Evolutionary conservation across 2,329 filamentous ascomycete species (phyloP).

Genomic region (Piedraia hortae): DNA sequence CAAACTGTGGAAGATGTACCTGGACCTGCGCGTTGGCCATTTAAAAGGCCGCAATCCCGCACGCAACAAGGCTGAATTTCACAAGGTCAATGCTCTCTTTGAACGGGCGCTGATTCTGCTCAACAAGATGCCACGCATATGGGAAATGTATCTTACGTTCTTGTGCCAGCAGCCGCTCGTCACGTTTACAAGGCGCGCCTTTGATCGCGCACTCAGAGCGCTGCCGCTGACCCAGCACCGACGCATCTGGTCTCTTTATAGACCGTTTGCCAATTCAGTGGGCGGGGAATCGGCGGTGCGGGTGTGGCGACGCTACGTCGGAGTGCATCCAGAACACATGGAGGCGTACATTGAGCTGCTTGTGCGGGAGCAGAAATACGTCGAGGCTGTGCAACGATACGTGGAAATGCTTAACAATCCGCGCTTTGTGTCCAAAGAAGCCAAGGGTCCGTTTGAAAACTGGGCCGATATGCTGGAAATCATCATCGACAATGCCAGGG

Average conservation of each 20-base stretch:
- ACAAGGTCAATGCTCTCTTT: slow-evolving; percentile 85
- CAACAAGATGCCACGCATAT: slow-evolving; percentile 96
- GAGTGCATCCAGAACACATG: slow-evolving; percentile 80
- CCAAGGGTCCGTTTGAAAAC: slow-evolving; percentile 83
- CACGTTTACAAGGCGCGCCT: slow-evolving; percentile 59
- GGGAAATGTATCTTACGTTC: slow-evolving; percentile 91
- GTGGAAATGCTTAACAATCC: slow-evolving; percentile 80
- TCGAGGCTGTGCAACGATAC: slow-evolving; percentile 72
- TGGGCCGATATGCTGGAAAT: slow-evolving; percentile 97
- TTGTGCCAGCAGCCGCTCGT: slow-evolving; percentile 77
- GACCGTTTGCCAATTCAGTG: slow-evolving; percentile 71
- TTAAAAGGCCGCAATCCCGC: slow-evolving; percentile 51
- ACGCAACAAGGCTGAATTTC: slow-evolving; percentile 50
- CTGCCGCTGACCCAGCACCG: slow-evolving; percentile 87
- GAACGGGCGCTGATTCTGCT: slow-evolving; percentile 76
- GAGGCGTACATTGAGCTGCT: slow-evolving; percentile 89
- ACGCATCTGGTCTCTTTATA: slow-evolving; percentile 78
- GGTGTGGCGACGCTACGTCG: slow-evolving; percentile 89
- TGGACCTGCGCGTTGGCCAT: slow-evolving; percentile 47
- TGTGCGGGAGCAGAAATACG: slow-evolving; percentile 54
- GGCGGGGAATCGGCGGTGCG: slow-evolving; percentile 74
- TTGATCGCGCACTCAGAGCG: slow-evolving; percentile 75
- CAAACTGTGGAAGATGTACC: slow-evolving; percentile 96
- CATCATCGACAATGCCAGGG: slow-evolving; percentile 53
- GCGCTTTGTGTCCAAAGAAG: slow-evolving; percentile 71